phyloP scores from a whole-genome alignment of 192 early-diverging fungal genomes.

The Geranomyces variabilis region DNA sequence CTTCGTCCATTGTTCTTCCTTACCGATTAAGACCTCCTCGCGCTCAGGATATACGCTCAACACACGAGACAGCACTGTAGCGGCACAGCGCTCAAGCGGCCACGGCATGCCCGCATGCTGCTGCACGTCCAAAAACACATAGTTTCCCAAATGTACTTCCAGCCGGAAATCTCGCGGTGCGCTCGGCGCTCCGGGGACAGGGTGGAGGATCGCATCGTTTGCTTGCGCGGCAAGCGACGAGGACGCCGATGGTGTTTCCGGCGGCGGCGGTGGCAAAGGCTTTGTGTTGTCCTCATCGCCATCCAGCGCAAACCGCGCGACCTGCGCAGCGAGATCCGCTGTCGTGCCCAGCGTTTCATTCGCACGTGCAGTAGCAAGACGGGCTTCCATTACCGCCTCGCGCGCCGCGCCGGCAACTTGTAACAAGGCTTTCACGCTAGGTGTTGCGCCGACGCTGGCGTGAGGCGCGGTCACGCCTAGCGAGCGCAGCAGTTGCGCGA shows the following conservation, averaged over 20 bases:
- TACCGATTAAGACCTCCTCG: constrained; percentile 18
- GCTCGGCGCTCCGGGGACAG: neutral
- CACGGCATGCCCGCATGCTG: constrained; percentile 28
- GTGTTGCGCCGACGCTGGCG: constrained; percentile 30
- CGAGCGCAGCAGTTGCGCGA: constrained; percentile 29
- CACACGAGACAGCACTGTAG: constrained; percentile 27
- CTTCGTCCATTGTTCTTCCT: neutral
- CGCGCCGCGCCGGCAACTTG: constrained; percentile 20
- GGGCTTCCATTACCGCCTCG: constrained; percentile 22
- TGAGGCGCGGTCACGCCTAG: constrained; percentile 19
- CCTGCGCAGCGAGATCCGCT: constrained; percentile 9
- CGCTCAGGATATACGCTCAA: constrained; percentile 22
- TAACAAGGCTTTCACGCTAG: constrained; percentile 21
- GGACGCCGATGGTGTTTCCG: neutral
- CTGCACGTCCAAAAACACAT: constrained; percentile 29
- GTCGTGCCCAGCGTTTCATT: neutral
- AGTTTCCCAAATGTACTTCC: constrained; percentile 31
- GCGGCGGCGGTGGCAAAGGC: neutral
- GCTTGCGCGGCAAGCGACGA: constrained; percentile 1
- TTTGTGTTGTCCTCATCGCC: constrained; percentile 14
- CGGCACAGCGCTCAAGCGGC: constrained; percentile 15
- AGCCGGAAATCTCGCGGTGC: constrained; percentile 10
- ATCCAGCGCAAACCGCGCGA: constrained; percentile 14
- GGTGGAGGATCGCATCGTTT: constrained; percentile 2
- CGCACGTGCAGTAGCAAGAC: constrained; percentile 9